Percentiles rank a stretch among this genome's conserved stretches.
These are phyloP conservation scores for Periconia digitata DNA, from an alignment of 2,329 filamentous ascomycete species.

Conservation along the genomic window DNA sequence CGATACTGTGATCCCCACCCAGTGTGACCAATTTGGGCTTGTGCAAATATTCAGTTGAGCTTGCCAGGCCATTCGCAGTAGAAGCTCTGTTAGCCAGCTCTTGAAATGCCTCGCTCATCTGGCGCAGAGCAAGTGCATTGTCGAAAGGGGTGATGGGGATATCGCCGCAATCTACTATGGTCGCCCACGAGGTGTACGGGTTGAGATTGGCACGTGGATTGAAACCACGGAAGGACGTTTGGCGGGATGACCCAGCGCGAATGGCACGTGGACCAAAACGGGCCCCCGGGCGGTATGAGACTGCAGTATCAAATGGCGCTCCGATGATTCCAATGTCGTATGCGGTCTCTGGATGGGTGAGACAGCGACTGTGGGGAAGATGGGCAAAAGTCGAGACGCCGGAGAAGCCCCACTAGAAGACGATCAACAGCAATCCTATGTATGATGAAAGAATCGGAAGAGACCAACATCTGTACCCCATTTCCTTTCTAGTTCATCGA, in stretches of 20 bases:
- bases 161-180: slow-evolving; percentile 85
- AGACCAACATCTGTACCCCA: slow-evolving; percentile 45
- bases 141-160: slow-evolving; percentile 86
- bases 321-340: slow-evolving; percentile 55
- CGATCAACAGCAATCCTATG: slow-evolving; percentile 6
- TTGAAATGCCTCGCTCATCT: slow-evolving; percentile 80
- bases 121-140: slow-evolving; percentile 75
- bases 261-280: slow-evolving; percentile 89
- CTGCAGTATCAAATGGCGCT: slow-evolving; percentile 54
- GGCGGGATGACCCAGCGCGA: slow-evolving; percentile 77
- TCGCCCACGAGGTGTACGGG: slow-evolving; percentile 78
- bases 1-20: slow-evolving; percentile 55
- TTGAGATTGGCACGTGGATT: slow-evolving; percentile 83
- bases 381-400: slow-evolving; percentile 65
- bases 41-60: slow-evolving; percentile 44
- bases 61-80: slow-evolving; percentile 39
- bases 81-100: slow-evolving; percentile 61
- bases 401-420: slow-evolving; percentile 63
- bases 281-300: slow-evolving; percentile 48
- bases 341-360: slow-evolving; percentile 47
- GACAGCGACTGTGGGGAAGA: slow-evolving; percentile 50
- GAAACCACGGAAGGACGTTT: slow-evolving; percentile 78
- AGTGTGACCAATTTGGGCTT: slow-evolving; percentile 52
- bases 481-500: slow-evolving; percentile 41
- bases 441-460: neutral